Evolutionary conservation across 352 stramenopile genomes (phyloP), one percentile per base, ranked within the genome.

Genomic region (Phytophthora litchii): DNA sequence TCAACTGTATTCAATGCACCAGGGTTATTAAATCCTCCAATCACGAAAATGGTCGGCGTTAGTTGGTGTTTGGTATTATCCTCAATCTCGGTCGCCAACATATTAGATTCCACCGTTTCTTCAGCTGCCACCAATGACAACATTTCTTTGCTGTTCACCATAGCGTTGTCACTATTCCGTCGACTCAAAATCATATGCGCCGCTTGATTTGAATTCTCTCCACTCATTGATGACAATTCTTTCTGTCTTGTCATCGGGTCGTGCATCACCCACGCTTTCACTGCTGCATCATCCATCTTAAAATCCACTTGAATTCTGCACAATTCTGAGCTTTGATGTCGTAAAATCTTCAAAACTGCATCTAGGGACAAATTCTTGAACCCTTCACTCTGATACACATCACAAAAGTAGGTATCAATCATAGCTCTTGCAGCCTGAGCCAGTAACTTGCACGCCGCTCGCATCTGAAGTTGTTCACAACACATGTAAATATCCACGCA

Each of bases 401-500:
- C 73, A 29, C 48, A 52, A n/a, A 86, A 81, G 57, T 75, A 92
- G 3, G 77, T 79, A 35, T 87, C 73, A 47, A 89, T 80, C 72
- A 88, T 89, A 0, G 78, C 76, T 13, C 73, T 40, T 11, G 83
- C 80, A 3, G 79, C 78, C n/a, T 79, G 70, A 12, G 77, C 72
- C 25, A 92, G 64, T 14, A 84, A 46, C 4, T 67, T 60, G 36
- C 83, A 92, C 5, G 72, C 63, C 12, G 64, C 34, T 3, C 78
- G 70, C 41, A 83, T 74, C 63, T 78, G 74, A 14, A 92, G 69
- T 36, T 60, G 71, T 21, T 85, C 76, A 38, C 78, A 88, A 41
- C 78, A 86, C 21, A 89, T 54, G 49, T 80, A 92, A 48, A 92
- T 88, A 50, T 92, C 78, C 17, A 89, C 74, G 46, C 83, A 91